Evolutionary conservation across 2,329 filamentous ascomycete genomes (phyloP), one percentile per base, ranked within the genome.

Genomic region (Talaromyces atroroseus): DNA sequence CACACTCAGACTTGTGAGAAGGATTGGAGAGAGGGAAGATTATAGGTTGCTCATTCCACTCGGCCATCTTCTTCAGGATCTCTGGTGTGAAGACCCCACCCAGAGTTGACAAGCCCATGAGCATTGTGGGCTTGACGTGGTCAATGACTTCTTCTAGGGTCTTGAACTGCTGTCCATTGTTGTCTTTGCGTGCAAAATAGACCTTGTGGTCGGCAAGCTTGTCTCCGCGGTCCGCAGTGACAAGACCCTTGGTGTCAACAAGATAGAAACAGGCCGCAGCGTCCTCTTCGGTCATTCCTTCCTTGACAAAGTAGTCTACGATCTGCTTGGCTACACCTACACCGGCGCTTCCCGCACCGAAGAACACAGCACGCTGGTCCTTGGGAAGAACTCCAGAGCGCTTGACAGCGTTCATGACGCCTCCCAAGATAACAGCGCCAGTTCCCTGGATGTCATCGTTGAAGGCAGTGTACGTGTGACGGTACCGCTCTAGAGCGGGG

Each of bases 371-470:
- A 55, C 88, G 88, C 75, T 99, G 94, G 68, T 97, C 90, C 74
- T 90, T 88, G 51, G 92, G 77, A 26, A 90, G 89, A 16, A 96
- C 85, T 52, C 87, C 88, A 14, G 91, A 95, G 59, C 90, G 84
- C 76, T 92, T 92, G 59, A 95, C 90, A 26, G 81, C 81, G 62
- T 81, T 83, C 75, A 89, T 84, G 72, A 88, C 81, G 65, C 92
- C 92, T 61, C 83, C 92, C 55, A 96, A 82, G 60, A 97, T 91
- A 67, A 99, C 94, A 61, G 92, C 91, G 65, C 94, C 94, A 65
- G 94, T 97, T 63, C 92, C 92, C 79, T 97, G 92, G 69, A 99
- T 94, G 71, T 99, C 92, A 69, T 97, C 94, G 74, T 97, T 97
- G 84, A 99, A 99, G 81, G 90, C 95, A 74, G 89, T 92, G 80